Percentiles rank a stretch among this genome's conserved stretches.
Conservation (phyloP, 306 rosid genomes). For the Trifolium dubium region DNA sequence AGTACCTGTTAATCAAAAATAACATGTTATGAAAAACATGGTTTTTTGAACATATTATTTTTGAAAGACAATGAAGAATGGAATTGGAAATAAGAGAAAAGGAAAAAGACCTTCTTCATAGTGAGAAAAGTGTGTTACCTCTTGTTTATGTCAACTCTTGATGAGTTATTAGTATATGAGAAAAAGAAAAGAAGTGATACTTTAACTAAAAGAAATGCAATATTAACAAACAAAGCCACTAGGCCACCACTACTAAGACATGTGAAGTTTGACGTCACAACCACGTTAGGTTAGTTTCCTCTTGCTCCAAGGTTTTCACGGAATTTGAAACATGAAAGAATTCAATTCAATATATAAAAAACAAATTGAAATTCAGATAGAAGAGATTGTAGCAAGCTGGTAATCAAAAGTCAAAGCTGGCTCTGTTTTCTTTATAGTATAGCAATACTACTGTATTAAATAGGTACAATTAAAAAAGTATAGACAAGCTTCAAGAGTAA, state of each 20-base stretch:
- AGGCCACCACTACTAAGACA: slow-evolving; percentile 52
- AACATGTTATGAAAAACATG: slow-evolving; percentile 11
- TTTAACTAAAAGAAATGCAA: slow-evolving; percentile 70
- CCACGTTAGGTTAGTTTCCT: slow-evolving; percentile 39
- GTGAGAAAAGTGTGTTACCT: slow-evolving; percentile 35
- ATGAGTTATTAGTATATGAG: slow-evolving; percentile 31
- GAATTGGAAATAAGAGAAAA: slow-evolving; percentile 28
- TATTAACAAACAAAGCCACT: slow-evolving; percentile 65
- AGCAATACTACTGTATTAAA: background rate
- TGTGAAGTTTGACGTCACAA: slow-evolving; percentile 63
- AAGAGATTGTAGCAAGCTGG: slow-evolving; percentile 2
- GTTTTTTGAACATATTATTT: background rate
- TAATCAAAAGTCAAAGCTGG: slow-evolving; percentile 44
- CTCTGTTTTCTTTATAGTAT: background rate
- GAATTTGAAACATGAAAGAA: slow-evolving; percentile 1
- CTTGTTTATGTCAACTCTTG: slow-evolving; percentile 35
- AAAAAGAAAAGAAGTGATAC: slow-evolving; percentile 47
- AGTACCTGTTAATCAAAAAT: slow-evolving; percentile 53
- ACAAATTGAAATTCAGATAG: slow-evolving; percentile 23
- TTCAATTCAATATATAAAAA: slow-evolving; percentile 26
- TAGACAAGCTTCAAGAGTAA: background rate
- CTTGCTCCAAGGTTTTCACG: slow-evolving; percentile 13
- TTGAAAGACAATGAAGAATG: slow-evolving; percentile 17
- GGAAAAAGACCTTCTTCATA: slow-evolving; percentile 78
- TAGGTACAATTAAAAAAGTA: background rate